Base-by-base conservation (phyloP, 2,329 filamentous ascomycete species). In the Cladophialophora yegresii region DNA sequence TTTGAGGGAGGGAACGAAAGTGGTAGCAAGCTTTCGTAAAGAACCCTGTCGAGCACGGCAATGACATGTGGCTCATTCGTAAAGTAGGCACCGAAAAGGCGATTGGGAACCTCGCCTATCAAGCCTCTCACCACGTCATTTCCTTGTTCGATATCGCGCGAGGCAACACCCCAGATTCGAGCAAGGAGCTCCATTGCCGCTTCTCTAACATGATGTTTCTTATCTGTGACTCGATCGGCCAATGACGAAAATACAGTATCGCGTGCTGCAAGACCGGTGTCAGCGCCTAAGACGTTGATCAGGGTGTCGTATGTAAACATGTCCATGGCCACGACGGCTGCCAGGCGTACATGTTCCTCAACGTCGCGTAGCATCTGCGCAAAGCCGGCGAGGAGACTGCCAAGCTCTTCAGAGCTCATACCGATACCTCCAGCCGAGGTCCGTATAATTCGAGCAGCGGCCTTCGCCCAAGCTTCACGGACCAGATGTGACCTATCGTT, bases 401-500 rank as follows among this genome's bases (percentile, higher is more conserved):
- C 83, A 75, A 96, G 92, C 69, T 98, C 93, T 63, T 91, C 89
- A 6, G 89, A 84, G 72, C 90, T 93, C 47, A 98, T 81, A 0
- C 93, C 93, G 69, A 95, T 93, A 26, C 91, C 91, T 54, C 93
- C 93, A 26, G 92, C 93, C 26, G 91, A 93, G 0, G 95, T 98
- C n/a, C 89, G 85, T 8, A 99, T 78, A 61, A 99, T 96, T 69
- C 92, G 86, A 5, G 93, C 92, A 43, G 90, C 87, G 10, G 89
- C 90, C 0, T 89, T 90, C 1, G 89, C 90, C 93, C 93, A 99
- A 2, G 89, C 89, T 5, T 91, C 86, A 66, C 95, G 88, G 58
- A 99, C 92, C 9, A 88, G 81, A 1, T 89, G 82, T 1, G 89
- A 90, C 76, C 95, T 97, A 77, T 99, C 95, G 61, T 93, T 91